Evolutionary conservation across 805 yeast genomes (phyloP).

Genomic region (Kluyveromyces aestuarii): DNA sequence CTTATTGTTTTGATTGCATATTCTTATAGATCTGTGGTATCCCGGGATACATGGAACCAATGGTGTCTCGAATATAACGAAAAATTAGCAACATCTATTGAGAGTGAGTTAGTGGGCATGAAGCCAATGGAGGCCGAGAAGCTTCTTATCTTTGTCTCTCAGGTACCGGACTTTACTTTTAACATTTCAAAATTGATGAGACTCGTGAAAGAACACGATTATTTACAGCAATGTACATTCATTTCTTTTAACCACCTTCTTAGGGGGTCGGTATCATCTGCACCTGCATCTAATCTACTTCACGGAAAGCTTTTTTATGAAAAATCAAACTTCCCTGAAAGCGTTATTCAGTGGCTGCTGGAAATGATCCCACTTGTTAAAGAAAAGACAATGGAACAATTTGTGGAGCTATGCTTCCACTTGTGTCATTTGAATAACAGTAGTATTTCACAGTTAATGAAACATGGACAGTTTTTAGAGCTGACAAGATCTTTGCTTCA

Average conservation of each 20-base stretch:
- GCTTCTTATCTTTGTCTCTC: background rate
- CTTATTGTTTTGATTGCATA: slow-evolving; percentile 8
- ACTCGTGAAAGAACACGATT: background rate
- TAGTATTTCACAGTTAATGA: slow-evolving; percentile 9
- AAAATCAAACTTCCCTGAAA: slow-evolving; percentile 7
- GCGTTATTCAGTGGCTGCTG: slow-evolving; percentile 15
- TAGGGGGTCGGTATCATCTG: background rate
- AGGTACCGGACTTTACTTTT: background rate
- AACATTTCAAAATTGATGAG: background rate
- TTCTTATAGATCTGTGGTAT: slow-evolving; percentile 11
- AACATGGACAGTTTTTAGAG: slow-evolving; percentile 6
- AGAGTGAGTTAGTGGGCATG: background rate
- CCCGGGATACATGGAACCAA: slow-evolving; percentile 13
- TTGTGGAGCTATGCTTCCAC: slow-evolving; percentile 20
- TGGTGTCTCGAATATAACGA: slow-evolving; percentile 19
- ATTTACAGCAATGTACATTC: background rate
- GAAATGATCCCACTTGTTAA: slow-evolving; percentile 9
- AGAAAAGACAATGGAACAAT: slow-evolving; percentile 23
- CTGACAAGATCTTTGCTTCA: slow-evolving; percentile 2
- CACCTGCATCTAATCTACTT: background rate
- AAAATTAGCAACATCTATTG: background rate
- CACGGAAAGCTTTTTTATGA: slow-evolving; percentile 1
- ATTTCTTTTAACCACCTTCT: background rate
- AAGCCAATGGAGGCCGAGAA: background rate
- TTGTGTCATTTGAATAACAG: slow-evolving; percentile 13